Percentiles rank a stretch among this genome's conserved stretches.
These are phyloP conservation scores for Debaryomycetaceae sp. DNA, from an alignment of 1,139 yeast species.

Conservation along the genomic window DNA sequence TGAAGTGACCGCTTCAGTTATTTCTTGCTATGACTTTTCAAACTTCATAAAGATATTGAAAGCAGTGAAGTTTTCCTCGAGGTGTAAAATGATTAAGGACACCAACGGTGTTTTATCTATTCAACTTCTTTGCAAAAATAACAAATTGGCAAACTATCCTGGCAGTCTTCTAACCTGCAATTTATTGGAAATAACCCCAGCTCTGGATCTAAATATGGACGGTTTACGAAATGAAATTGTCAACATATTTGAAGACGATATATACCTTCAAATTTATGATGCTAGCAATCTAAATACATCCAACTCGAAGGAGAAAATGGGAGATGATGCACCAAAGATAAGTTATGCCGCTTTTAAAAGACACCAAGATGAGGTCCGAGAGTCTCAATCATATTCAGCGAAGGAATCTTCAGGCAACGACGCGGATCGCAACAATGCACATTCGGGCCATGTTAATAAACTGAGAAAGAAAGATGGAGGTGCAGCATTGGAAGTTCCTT, in stretches of 20 bases:
- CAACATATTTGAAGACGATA: not conserved
- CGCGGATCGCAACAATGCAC: not conserved
- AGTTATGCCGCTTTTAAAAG: not conserved
- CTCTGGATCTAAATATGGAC: constrained; percentile 12
- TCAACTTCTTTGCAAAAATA: constrained; percentile 39
- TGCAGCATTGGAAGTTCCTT: constrained; percentile 40
- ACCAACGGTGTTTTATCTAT: constrained; percentile 49
- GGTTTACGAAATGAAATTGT: not conserved
- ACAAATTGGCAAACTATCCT: constrained; percentile 33
- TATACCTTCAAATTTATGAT: not conserved
- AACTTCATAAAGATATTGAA: constrained; percentile 51
- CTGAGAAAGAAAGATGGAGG: constrained; percentile 20
- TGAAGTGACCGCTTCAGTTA: constrained; percentile 19
- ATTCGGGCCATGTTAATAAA: not conserved
- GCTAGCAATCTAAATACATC: not conserved
- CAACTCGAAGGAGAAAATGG: not conserved
- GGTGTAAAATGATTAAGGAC: constrained; percentile 61
- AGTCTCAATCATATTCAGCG: not conserved
- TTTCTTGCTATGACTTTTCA: constrained; percentile 50
- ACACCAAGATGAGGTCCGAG: not conserved
- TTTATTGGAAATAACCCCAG: constrained; percentile 44
- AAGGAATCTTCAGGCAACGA: not conserved
- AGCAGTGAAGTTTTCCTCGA: constrained; percentile 54
- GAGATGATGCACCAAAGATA: not conserved
- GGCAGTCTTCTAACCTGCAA: constrained; percentile 65